Base-by-base conservation (phyloP, 2,329 filamentous ascomycete species). In the Colletotrichum paranaense region DNA sequence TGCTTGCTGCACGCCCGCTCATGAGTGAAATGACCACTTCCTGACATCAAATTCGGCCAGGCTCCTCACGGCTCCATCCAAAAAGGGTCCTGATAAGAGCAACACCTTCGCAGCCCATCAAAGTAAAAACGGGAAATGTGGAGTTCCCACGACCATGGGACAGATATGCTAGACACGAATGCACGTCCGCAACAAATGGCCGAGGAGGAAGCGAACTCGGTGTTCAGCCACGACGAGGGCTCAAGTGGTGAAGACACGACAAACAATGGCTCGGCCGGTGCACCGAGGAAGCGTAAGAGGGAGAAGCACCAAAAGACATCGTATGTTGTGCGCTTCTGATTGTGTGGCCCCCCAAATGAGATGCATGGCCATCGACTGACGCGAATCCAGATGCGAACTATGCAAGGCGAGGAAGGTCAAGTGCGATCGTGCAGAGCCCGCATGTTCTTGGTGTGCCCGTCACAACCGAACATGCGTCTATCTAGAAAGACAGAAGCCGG, bases 361-460 rank as follows among this genome's bases (percentile, higher is more conserved):
- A 59, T 46, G 55, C 38, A 16, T 22, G 30, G n/a, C 55, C 67
- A 16, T n/a, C 6, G 64, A 35, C 55, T 64, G 38, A 53, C 73
- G 28, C 16, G n/a, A 14, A 24, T 42, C 16, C 74, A 85, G 84
- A 72, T 85, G 84, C 76, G 84, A 86, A 77, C 79, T 85, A 59
- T 86, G 84, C 80, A 86, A 86, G 77, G 82, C 83, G 30, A 81
- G 84, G 58, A 86, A 86, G 76, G 84, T 86, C 30, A 85, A 85
- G 75, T 86, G 84, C 77, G 88, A 90, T 77, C 86, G 88, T 68
- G 84, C 84, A 42, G 88, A 90, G 76, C 88, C 88, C 2, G 87
- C 88, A n/a, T 94, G 92, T 81, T 91, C 91, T 26, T 94, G 92
- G 92, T 94, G 92, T 80, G 83, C 89, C 62, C 89, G 92, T 63